Conservation (phyloP, 1,284 basidiomycete species). For the Tranzscheliella williamsii region DNA sequence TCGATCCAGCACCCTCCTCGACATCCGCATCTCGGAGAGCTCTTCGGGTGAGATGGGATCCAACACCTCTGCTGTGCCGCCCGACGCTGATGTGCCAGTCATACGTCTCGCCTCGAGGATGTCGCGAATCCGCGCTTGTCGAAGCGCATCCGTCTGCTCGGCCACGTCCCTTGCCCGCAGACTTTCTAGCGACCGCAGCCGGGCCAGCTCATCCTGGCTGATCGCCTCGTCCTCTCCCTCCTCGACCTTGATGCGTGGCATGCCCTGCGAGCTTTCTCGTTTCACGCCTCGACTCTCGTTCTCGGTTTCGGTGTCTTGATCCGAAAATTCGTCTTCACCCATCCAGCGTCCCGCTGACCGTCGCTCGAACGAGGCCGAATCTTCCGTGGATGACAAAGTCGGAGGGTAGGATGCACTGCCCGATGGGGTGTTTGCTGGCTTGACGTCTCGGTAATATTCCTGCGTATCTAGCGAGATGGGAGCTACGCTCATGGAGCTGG, state of each 20-base stretch:
- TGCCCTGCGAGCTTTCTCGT: conserved; percentile 5
- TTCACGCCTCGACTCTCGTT: conserved; percentile 12
- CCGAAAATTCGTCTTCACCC: conserved; percentile 2
- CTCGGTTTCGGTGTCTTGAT: conserved; percentile 28
- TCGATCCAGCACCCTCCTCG: conserved; percentile 43
- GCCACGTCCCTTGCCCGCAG: conserved; percentile 31
- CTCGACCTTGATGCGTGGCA: conserved; percentile 26
- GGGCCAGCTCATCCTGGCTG: conserved; percentile 2
- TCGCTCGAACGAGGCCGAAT: conserved; percentile 5
- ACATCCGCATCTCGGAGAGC: conserved; percentile 23
- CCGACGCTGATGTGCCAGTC: conserved; percentile 12
- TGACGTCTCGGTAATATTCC: conserved; percentile 19
- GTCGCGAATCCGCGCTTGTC: conserved; percentile 34
- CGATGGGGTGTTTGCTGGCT: background rate
- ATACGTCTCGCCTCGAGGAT: conserved; percentile 37
- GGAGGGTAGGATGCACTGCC: conserved; percentile 6
- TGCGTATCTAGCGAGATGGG: conserved; percentile 17
- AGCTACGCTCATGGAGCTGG: conserved; percentile 24
- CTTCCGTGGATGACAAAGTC: conserved; percentile 5
- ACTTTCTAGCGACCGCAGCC: conserved; percentile 33
- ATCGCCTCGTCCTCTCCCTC: background rate
- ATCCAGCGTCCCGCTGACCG: background rate
- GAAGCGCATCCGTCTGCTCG: conserved; percentile 32
- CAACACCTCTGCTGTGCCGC: conserved; percentile 13
- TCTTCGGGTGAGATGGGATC: conserved; percentile 28